Conservation (phyloP, 139 green algal species). For the Diplosphaera chodatii region DNA sequence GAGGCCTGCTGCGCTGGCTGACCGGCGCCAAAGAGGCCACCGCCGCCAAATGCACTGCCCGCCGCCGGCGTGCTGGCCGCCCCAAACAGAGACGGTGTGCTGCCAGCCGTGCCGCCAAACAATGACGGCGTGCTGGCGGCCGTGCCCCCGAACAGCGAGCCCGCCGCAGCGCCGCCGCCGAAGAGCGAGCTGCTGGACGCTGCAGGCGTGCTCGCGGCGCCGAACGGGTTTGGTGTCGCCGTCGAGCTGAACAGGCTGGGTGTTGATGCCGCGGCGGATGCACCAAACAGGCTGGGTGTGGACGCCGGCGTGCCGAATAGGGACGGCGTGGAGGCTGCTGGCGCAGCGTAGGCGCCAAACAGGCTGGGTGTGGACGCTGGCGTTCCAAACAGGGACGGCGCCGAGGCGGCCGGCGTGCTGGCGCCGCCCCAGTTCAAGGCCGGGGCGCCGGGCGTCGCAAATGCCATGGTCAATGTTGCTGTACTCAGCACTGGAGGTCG, state of each 20-base stretch:
- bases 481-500: too few species aligned
- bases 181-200: background rate
- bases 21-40: background rate
- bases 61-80: background rate
- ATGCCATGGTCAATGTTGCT: background rate
- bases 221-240: conserved; percentile 19
- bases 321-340: too few species aligned
- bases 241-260: conserved; percentile 6
- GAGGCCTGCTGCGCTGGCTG: background rate
- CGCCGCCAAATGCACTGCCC: background rate
- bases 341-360: background rate
- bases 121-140: background rate
- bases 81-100: conserved; percentile 15
- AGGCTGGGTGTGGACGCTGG: background rate
- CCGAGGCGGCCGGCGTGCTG: background rate
- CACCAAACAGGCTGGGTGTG: conserved; percentile 20
- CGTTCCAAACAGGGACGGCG: background rate
- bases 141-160: conserved; percentile 2
- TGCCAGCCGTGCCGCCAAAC: conserved; percentile 1
- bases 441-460: background rate
- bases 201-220: conserved; percentile 1
- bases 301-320: conserved; percentile 5
- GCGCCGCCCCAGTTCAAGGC: background rate
- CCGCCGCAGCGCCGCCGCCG: background rate
- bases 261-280: conserved; percentile 2